Evolutionary conservation across 2,329 filamentous ascomycete species (phyloP).

Genomic region (Colletotrichum sp.): DNA sequence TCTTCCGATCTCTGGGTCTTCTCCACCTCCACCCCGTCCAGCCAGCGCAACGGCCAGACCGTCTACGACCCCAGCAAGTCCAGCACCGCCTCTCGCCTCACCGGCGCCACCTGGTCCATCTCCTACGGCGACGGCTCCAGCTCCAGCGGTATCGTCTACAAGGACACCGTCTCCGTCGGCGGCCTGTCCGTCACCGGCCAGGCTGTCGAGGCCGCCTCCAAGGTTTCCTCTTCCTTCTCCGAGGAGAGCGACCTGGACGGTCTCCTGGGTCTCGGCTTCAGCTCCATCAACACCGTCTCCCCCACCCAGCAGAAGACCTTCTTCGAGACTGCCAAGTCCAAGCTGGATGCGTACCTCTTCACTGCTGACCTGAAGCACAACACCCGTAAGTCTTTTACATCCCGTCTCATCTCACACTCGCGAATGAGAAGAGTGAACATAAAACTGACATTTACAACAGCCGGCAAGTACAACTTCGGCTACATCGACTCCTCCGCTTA

Average conservation of each 20-base stretch:
- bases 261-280: constrained; percentile 72
- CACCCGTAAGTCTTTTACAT: background rate
- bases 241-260: constrained; percentile 50
- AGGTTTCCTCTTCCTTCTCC: constrained; percentile 29
- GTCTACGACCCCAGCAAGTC: constrained; percentile 32
- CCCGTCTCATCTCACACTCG: background rate
- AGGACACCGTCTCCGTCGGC: constrained; percentile 33
- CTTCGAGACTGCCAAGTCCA: constrained; percentile 21
- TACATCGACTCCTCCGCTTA: constrained; percentile 62
- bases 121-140: constrained; percentile 35
- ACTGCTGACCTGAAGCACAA: constrained; percentile 22
- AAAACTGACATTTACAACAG: constrained; percentile 29
- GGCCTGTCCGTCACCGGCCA: constrained; percentile 30
- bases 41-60: constrained; percentile 28
- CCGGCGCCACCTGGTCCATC: constrained; percentile 33
- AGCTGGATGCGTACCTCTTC: constrained; percentile 17
- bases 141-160: constrained; percentile 35
- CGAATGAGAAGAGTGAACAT: background rate
- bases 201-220: constrained; percentile 33
- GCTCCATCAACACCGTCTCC: constrained; percentile 36
- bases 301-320: constrained; percentile 37
- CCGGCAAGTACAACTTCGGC: constrained; percentile 40
- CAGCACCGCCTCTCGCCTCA: constrained; percentile 29
- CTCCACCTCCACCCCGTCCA: constrained; percentile 28
- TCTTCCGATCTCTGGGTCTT: constrained; percentile 47